Percentiles rank a stretch among this genome's conserved stretches.
phyloP scores from a whole-genome alignment of 257 asterid genomes.

The Solanum bulbocastanum region DNA sequence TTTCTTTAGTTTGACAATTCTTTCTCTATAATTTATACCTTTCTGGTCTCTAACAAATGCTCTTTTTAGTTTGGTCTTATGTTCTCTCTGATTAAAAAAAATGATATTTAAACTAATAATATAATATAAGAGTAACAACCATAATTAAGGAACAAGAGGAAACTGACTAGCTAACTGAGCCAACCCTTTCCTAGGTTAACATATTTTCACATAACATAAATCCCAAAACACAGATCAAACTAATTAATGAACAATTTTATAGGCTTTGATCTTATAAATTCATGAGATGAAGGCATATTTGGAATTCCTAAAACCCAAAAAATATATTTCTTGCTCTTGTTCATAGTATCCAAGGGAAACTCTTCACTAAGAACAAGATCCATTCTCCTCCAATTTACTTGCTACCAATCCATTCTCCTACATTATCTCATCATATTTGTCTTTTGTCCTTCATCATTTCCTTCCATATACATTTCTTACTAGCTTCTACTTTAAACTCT shows the following conservation, averaged over 20 bases:
- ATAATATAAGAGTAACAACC: not conserved
- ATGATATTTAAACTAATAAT: not conserved
- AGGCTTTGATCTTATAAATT: constrained; percentile 13
- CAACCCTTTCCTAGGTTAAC: not conserved
- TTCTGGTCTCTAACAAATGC: too few species aligned
- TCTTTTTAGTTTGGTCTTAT: too few species aligned
- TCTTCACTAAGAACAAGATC: not conserved
- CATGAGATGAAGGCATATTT: constrained; percentile 12
- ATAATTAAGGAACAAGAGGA: too few species aligned
- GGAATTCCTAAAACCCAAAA: constrained; percentile 21
- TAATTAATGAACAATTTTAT: not conserved
- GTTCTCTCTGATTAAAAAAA: too few species aligned
- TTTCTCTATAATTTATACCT: too few species aligned
- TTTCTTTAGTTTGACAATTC: too few species aligned
- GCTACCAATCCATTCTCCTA: constrained; percentile 8
- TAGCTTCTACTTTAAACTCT: constrained; percentile 16
- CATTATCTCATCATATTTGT: constrained; percentile 24
- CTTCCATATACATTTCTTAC: constrained; percentile 4
- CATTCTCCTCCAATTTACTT: constrained; percentile 17
- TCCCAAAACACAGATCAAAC: not conserved
- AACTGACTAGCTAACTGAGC: not conserved
- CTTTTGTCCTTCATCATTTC: constrained; percentile 23
- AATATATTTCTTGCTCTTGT: constrained; percentile 21
- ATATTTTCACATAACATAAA: not conserved
- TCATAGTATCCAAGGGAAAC: constrained; percentile 6